Conservation (phyloP, 2,329 filamentous ascomycete genomes). For the Pyrenochaeta sp. region DNA sequence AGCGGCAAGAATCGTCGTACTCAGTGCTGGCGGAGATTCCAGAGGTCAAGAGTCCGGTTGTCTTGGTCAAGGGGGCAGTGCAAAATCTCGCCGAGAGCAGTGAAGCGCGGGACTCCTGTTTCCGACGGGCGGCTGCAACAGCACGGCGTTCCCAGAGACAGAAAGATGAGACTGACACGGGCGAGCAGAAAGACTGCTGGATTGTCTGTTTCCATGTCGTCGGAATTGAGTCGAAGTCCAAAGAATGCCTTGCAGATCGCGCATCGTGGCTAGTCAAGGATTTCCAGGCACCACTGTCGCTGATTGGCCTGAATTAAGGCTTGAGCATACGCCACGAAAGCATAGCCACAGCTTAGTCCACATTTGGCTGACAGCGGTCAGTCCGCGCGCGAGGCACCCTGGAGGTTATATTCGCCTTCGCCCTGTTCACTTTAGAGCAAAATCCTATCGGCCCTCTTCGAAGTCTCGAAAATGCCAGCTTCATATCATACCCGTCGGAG, state of each 20-base stretch:
- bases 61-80: constrained; percentile 22
- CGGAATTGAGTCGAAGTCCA: background rate
- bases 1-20: constrained; percentile 7
- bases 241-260: background rate
- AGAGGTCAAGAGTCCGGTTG: constrained; percentile 11
- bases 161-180: background rate
- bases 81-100: background rate
- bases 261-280: background rate
- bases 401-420: too few species aligned
- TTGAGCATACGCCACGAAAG: constrained; percentile 1
- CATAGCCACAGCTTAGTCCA: constrained; percentile 1
- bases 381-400: too few species aligned
- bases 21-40: constrained; percentile 11
- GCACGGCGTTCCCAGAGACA: background rate
- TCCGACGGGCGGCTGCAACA: background rate
- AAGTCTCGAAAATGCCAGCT: too few species aligned
- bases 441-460: too few species aligned
- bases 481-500: too few species aligned
- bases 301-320: background rate
- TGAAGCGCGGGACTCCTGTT: background rate
- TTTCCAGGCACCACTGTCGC: background rate
- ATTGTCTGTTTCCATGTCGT: background rate
- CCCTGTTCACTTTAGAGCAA: too few species aligned
- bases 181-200: background rate
- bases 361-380: background rate